phyloP scores from a whole-genome alignment of 805 yeast genomes.

The Yarrowia alimentaria region DNA sequence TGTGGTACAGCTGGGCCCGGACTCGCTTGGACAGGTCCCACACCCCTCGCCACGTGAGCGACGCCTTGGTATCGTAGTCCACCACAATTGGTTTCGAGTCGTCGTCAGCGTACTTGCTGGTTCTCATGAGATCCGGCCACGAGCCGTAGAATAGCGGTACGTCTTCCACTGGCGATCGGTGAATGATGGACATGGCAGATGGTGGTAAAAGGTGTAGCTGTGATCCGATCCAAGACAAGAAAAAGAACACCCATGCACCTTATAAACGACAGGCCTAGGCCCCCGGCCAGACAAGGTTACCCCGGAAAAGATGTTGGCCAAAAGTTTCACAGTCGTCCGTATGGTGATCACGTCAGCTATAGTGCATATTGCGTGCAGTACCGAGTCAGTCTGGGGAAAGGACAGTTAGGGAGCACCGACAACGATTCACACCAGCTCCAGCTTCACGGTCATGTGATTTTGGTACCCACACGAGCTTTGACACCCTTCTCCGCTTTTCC shows the following conservation, averaged over 20 bases:
- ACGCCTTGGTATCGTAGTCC: slow-evolving; percentile 2
- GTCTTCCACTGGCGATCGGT: slow-evolving; percentile 11
- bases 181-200: slow-evolving; percentile 14
- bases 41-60: slow-evolving; percentile 1
- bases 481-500: too few species aligned
- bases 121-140: slow-evolving; percentile 25
- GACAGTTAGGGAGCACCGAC: too few species aligned
- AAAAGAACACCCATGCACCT: too few species aligned
- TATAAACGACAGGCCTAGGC: too few species aligned
- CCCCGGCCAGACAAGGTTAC: too few species aligned
- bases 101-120: neutral
- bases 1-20: slow-evolving; percentile 8
- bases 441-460: too few species aligned
- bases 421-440: too few species aligned
- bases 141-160: slow-evolving; percentile 11
- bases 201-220: too few species aligned
- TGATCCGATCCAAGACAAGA: too few species aligned
- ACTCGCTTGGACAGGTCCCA: slow-evolving; percentile 5
- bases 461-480: too few species aligned
- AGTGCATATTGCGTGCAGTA: slow-evolving; percentile 26
- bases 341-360: slow-evolving; percentile 20
- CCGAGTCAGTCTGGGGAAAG: slow-evolving; percentile 8
- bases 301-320: too few species aligned
- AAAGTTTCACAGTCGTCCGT: too few species aligned
- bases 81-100: slow-evolving; percentile 17